Evolutionary conservation across 768 basidiomycete species (phyloP).

Genomic region (Jaapia argillacea): DNA sequence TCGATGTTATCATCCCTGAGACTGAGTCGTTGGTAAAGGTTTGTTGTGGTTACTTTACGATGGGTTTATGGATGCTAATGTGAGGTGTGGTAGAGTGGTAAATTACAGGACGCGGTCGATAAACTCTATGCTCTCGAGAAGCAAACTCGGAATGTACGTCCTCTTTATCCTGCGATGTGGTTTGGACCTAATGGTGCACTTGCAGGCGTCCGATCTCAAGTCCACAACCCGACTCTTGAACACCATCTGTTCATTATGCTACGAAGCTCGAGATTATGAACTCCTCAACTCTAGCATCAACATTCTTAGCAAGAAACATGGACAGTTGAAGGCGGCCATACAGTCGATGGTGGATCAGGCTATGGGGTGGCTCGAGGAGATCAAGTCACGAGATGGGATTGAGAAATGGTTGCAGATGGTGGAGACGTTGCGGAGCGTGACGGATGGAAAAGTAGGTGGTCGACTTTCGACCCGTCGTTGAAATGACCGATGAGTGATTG

Average conservation of each 20-base stretch:
- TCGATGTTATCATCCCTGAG: conserved; percentile 64
- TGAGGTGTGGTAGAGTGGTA: conserved; percentile 50
- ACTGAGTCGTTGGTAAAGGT: conserved; percentile 66
- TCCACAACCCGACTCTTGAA: conserved; percentile 88
- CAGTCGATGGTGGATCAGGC: conserved; percentile 87
- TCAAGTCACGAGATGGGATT: conserved; percentile 55
- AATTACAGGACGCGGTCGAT: conserved; percentile 80
- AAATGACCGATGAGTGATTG: background rate
- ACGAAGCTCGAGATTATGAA: conserved; percentile 58
- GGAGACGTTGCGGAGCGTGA: conserved; percentile 82
- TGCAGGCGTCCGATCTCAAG: conserved; percentile 80
- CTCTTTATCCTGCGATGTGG: conserved; percentile 2
- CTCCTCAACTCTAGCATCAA: conserved; percentile 63
- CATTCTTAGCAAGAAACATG: conserved; percentile 87
- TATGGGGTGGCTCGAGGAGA: conserved; percentile 73
- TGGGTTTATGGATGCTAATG: conserved; percentile 2
- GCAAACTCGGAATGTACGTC: conserved; percentile 85
- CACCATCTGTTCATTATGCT: conserved; percentile 60
- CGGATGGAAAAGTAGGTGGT: conserved; percentile 84
- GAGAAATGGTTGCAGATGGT: conserved; percentile 82
- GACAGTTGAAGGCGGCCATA: conserved; percentile 85
- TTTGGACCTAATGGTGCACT: background rate
- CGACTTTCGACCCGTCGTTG: background rate
- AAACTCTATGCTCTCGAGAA: conserved; percentile 87
- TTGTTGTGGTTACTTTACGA: conserved; percentile 11